Conservation (phyloP, 345 rosid genomes). For the Laguncularia racemosa region DNA sequence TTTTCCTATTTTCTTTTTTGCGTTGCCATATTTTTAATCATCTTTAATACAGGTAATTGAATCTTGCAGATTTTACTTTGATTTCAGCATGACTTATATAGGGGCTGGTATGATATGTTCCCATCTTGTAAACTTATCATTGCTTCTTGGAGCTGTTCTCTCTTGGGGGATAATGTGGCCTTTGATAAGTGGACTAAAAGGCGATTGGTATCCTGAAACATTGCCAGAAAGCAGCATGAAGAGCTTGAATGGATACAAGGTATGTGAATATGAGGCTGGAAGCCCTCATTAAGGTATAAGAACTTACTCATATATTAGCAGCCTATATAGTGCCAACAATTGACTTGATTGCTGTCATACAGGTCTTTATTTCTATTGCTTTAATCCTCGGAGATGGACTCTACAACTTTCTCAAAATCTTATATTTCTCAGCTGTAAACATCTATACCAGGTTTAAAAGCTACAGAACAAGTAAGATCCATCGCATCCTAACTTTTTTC, state of each 20-base stretch:
- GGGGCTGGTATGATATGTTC: slow-evolving; percentile 99
- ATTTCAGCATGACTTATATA: slow-evolving; percentile 78
- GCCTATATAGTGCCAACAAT: no score
- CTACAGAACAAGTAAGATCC: slow-evolving; percentile 10
- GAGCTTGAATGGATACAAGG: slow-evolving; percentile 89
- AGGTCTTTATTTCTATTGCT: slow-evolving; percentile 38
- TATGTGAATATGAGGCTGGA: slow-evolving; percentile 7
- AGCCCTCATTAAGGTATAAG: no score
- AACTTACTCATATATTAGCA: no score
- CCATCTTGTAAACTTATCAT: slow-evolving; percentile 82
- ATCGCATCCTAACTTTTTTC: not conserved
- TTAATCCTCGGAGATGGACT: slow-evolving; percentile 33
- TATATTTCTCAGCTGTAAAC: slow-evolving; percentile 15
- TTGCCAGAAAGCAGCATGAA: slow-evolving; percentile 67
- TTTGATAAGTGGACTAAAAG: slow-evolving; percentile 49
- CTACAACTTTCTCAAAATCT: slow-evolving; percentile 29
- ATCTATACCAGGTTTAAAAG: slow-evolving; percentile 10
- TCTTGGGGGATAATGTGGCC: slow-evolving; percentile 99
- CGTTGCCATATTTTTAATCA: not conserved
- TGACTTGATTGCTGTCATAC: not conserved
- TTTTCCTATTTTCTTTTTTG: not conserved
- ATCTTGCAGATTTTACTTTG: slow-evolving; percentile 76
- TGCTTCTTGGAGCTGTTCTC: slow-evolving; percentile 79
- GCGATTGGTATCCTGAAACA: slow-evolving; percentile 62
- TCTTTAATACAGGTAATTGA: slow-evolving; percentile 11